A percentile compares a stretch with the other conserved stretches of the same genome.
phyloP scores from a whole-genome alignment of 2,329 filamentous ascomycete species.

The Rugonectria rugulosa region DNA sequence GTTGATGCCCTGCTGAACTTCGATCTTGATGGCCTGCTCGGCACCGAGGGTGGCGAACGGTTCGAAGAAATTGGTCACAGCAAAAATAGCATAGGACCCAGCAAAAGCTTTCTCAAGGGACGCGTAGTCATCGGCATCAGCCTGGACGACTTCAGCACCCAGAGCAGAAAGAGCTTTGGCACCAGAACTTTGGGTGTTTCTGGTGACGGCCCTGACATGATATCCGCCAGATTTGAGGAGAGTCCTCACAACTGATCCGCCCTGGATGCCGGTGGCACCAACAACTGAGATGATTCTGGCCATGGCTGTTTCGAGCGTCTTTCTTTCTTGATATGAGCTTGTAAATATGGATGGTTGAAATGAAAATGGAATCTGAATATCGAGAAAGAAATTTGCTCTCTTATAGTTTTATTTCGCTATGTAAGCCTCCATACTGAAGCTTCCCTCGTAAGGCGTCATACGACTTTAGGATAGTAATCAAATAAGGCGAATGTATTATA shows the following conservation, averaged over 20 bases:
- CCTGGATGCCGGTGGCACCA: slow-evolving; percentile 51
- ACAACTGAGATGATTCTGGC: no score
- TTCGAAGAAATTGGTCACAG: slow-evolving; percentile 46
- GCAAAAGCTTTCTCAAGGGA: slow-evolving; percentile 42
- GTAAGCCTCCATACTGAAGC: no score
- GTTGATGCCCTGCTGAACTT: slow-evolving; percentile 50
- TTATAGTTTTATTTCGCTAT: no score
- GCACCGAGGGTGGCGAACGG: slow-evolving; percentile 38
- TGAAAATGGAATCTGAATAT: no score
- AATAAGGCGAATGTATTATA: no score
- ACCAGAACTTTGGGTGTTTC: slow-evolving; percentile 41
- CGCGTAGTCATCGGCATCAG: slow-evolving; percentile 39
- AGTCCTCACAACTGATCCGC: slow-evolving; percentile 47
- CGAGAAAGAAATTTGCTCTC: no score
- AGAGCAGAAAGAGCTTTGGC: slow-evolving; percentile 39
- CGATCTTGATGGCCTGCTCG: slow-evolving; percentile 45
- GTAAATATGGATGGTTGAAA: no score
- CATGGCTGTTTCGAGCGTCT: no score
- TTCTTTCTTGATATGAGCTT: no score
- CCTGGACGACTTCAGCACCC: slow-evolving; percentile 46
- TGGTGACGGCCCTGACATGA: slow-evolving; percentile 48
- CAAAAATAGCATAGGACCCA: slow-evolving; percentile 45
- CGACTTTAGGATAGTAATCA: no score
- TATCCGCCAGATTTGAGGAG: slow-evolving; percentile 49
- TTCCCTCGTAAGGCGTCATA: no score